phyloP scores from a whole-genome alignment of 345 rosid genomes.

The Rhizophora apiculata region DNA sequence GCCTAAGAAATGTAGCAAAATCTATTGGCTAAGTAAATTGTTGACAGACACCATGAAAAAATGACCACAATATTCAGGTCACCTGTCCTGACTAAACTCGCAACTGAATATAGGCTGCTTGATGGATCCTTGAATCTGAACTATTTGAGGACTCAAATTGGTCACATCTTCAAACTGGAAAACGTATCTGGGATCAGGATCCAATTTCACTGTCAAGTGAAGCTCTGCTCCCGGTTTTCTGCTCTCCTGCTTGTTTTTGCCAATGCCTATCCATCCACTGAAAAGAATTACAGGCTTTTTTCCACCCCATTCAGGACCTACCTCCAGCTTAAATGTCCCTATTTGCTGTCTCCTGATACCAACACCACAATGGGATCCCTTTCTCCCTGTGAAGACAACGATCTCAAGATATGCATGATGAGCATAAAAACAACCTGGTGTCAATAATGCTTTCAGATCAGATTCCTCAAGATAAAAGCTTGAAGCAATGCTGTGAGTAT shows the following conservation, averaged over 20 bases:
- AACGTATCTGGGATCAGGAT: conserved; percentile 92
- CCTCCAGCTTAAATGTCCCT: conserved; percentile 75
- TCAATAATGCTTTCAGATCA: conserved; percentile 66
- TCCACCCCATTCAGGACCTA: conserved; percentile 86
- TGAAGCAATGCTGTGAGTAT: conserved; percentile 65
- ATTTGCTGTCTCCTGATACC: conserved; percentile 76
- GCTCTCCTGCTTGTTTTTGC: conserved; percentile 67
- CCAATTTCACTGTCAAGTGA: conserved; percentile 81
- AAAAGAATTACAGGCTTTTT: conserved; percentile 71
- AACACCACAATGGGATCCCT: conserved; percentile 68
- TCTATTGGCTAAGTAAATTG: background rate
- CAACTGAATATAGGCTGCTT: conserved; percentile 95
- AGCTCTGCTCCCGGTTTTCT: conserved; percentile 70
- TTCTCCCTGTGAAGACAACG: conserved; percentile 59
- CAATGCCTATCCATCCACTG: conserved; percentile 86
- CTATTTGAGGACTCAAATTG: conserved; percentile 82
- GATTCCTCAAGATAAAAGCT: conserved; percentile 92
- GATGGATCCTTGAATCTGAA: conserved; percentile 86
- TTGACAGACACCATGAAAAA: background rate
- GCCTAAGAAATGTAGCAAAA: background rate
- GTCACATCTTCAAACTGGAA: conserved; percentile 93
- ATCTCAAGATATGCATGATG: conserved; percentile 69
- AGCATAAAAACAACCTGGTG: conserved; percentile 77
- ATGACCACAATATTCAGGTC: conserved; percentile 20
- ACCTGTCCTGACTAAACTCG: conserved; percentile 92